A percentile compares a stretch with the other conserved stretches of the same genome.
Evolutionary conservation across 352 stramenopile species (phyloP).

Genomic region (Globisporangium okanoganense): DNA sequence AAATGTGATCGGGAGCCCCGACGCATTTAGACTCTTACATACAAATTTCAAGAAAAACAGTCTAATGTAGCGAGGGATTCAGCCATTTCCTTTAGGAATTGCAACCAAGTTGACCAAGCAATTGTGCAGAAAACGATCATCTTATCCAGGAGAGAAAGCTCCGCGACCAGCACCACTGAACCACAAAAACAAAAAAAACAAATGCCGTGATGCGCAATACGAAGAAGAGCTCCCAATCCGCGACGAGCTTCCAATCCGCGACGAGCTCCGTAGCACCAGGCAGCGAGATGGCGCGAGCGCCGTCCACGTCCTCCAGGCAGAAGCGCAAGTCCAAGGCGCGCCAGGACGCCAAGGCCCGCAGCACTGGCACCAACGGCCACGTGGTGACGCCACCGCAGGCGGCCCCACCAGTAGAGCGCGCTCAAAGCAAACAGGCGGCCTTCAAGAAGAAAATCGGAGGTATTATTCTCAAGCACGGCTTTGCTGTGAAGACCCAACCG

Average conservation of each 20-base stretch:
- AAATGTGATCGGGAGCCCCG: not conserved
- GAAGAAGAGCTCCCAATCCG: constrained; percentile 3
- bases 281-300: constrained; percentile 2
- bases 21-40: not conserved
- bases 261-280: not conserved
- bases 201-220: not conserved
- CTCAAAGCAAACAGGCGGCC: not conserved
- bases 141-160: too few species aligned
- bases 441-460: not conserved
- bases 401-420: not conserved
- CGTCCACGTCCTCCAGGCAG: not conserved
- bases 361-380: not conserved
- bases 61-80: not conserved
- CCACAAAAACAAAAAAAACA: not conserved
- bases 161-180: not conserved
- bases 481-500: not conserved
- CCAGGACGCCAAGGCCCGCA: constrained; percentile 2
- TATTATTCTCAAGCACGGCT: not conserved
- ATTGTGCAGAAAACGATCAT: too few species aligned
- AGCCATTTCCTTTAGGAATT: not conserved
- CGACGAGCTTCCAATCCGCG: not conserved
- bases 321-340: constrained; percentile 3
- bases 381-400: not conserved
- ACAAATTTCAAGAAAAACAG: not conserved
- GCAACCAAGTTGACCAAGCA: not conserved